phyloP scores from a whole-genome alignment of 345 rosid genomes.

The Garcia nutans region DNA sequence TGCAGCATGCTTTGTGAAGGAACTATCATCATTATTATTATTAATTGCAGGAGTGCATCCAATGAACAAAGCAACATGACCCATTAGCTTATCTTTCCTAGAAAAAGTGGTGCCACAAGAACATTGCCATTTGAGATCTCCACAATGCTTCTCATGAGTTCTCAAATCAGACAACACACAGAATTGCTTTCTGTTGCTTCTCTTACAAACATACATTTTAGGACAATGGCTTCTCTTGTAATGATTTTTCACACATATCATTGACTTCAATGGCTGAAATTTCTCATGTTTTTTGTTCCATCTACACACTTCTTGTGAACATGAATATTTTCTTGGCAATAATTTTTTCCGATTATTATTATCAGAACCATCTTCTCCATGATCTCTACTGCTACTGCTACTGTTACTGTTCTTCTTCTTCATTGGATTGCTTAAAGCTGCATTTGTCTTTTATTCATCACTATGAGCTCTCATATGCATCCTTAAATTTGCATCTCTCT shows the following conservation, averaged over 20 bases:
- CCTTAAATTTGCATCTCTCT: constrained; percentile 84
- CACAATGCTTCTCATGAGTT: constrained; percentile 96
- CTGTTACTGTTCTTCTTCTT: constrained; percentile 20
- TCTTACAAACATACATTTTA: constrained; percentile 81
- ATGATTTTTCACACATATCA: constrained; percentile 85
- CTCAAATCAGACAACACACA: constrained; percentile 83
- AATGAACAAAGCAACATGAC: constrained; percentile 67
- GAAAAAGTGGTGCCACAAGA: constrained; percentile 89
- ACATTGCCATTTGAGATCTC: constrained; percentile 73
- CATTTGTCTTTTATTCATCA: constrained; percentile 70
- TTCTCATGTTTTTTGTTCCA: constrained; percentile 81
- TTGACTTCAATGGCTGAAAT: constrained; percentile 87
- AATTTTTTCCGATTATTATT: constrained; percentile 21
- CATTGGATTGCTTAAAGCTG: constrained; percentile 64
- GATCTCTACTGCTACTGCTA: background rate
- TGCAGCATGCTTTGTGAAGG: constrained; percentile 7
- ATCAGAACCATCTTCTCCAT: background rate
- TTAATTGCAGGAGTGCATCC: constrained; percentile 53
- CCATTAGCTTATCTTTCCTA: constrained; percentile 81
- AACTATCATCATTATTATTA: background rate
- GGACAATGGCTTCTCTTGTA: constrained; percentile 96
- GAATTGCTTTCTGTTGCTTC: constrained; percentile 74
- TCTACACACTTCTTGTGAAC: constrained; percentile 80
- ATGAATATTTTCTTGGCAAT: constrained; percentile 61
- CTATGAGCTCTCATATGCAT: constrained; percentile 99